phyloP scores from a whole-genome alignment of 495 filamentous ascomycete species.

The Aspergillus egyptiacus region DNA sequence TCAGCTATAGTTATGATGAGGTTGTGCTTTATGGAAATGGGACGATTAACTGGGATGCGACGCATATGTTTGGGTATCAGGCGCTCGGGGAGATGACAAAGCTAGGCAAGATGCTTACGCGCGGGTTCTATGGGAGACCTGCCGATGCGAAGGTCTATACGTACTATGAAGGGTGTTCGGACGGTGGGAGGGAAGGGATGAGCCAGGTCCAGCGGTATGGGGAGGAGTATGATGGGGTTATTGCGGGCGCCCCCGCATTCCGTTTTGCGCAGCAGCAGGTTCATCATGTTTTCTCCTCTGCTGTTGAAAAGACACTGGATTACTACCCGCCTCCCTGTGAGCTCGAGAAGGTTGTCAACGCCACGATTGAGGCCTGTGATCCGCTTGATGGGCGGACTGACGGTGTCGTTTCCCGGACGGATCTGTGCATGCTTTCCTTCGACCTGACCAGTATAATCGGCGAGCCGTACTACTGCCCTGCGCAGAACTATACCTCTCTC shows the following conservation, averaged over 20 bases:
- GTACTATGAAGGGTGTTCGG: slow-evolving; percentile 37
- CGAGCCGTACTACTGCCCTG: slow-evolving; percentile 45
- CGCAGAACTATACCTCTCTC: slow-evolving; percentile 27
- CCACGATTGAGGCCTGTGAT: slow-evolving; percentile 48
- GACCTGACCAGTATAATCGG: slow-evolving; percentile 42
- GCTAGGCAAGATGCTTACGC: slow-evolving; percentile 29
- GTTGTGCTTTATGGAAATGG: slow-evolving; percentile 35
- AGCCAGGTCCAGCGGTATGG: slow-evolving; percentile 49
- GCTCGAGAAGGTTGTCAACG: slow-evolving; percentile 44
- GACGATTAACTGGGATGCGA: slow-evolving; percentile 39
- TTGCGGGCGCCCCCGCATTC: slow-evolving; percentile 49
- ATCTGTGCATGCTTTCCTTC: slow-evolving; percentile 46
- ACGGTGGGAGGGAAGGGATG: slow-evolving; percentile 36
- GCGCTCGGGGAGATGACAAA: slow-evolving; percentile 35
- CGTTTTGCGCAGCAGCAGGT: slow-evolving; percentile 47
- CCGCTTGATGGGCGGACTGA: slow-evolving; percentile 47
- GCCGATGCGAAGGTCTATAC: slow-evolving; percentile 28
- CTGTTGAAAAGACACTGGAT: slow-evolving; percentile 40
- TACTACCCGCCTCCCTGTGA: slow-evolving; percentile 51
- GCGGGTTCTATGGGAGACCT: slow-evolving; percentile 30
- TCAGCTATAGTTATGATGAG: slow-evolving; percentile 31
- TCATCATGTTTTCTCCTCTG: slow-evolving; percentile 39
- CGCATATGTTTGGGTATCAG: slow-evolving; percentile 43
- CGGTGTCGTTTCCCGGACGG: slow-evolving; percentile 46
- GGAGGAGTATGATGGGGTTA: slow-evolving; percentile 45